Conservation (phyloP, 2,329 filamentous ascomycete genomes). For the Aspergillus piperis region DNA sequence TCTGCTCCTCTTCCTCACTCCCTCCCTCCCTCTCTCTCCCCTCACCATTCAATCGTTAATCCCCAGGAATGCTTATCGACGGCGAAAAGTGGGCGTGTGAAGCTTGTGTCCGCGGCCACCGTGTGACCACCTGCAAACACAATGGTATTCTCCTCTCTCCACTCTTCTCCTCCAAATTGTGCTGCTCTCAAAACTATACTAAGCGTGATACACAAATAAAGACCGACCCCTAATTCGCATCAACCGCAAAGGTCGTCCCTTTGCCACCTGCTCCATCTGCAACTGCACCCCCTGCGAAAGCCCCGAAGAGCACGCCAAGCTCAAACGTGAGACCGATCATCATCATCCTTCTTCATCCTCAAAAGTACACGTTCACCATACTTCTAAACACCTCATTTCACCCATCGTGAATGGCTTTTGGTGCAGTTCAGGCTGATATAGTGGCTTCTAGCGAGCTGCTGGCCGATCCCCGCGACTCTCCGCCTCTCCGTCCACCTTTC, state of each 20-base stretch:
- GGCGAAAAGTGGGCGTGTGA: constrained; percentile 97
- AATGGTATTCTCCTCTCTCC: constrained; percentile 59
- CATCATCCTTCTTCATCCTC: neutral
- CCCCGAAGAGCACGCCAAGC: constrained; percentile 81
- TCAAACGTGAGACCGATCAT: constrained; percentile 36
- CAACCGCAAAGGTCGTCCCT: constrained; percentile 93
- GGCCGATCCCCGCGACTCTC: constrained; percentile 18
- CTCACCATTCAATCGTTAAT: neutral
- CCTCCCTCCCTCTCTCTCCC: constrained; percentile 3
- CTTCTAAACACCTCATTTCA: neutral
- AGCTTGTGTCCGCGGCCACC: constrained; percentile 93
- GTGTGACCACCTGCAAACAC: constrained; percentile 96
- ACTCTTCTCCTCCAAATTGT: neutral
- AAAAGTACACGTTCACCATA: constrained; percentile 18
- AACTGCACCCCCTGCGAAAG: constrained; percentile 82
- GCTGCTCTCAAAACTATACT: no score
- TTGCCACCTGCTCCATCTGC: constrained; percentile 94
- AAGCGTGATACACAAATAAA: constrained; percentile 39
- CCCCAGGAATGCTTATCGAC: constrained; percentile 71
- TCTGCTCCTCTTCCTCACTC: neutral
- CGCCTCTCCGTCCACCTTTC: constrained; percentile 9
- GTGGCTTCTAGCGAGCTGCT: constrained; percentile 18
- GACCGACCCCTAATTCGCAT: constrained; percentile 90
- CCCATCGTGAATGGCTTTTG: neutral
- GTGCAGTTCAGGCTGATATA: constrained; percentile 18